These are phyloP conservation scores for Rosa hybrid DNA, from an alignment of 331 rosid species.

Conservation along the genomic window DNA sequence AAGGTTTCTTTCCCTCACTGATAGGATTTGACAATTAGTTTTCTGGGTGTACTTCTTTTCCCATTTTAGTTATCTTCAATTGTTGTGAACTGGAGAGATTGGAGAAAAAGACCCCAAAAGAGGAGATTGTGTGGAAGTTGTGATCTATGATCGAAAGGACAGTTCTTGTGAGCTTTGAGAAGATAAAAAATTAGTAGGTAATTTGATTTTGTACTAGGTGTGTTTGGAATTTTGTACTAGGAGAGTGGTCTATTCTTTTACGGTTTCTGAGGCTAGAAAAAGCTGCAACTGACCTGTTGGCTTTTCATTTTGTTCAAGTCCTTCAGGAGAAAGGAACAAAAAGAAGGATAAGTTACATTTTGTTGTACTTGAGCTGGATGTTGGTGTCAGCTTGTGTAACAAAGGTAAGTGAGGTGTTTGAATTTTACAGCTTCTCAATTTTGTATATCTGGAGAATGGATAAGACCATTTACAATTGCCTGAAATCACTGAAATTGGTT, in stretches of 20 bases:
- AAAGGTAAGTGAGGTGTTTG: slow-evolving; percentile 26
- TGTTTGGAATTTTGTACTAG: slow-evolving; percentile 1
- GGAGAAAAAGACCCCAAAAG: slow-evolving; percentile 17
- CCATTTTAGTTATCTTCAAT: slow-evolving; percentile 16
- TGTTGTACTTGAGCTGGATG: slow-evolving; percentile 23
- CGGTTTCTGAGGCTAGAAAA: slow-evolving; percentile 20
- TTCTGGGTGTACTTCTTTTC: slow-evolving; percentile 27
- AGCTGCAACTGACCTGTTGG: slow-evolving; percentile 20
- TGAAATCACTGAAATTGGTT: slow-evolving; percentile 15
- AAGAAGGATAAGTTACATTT: slow-evolving; percentile 12
- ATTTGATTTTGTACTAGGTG: slow-evolving; percentile 14
- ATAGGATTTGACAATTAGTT: slow-evolving; percentile 18
- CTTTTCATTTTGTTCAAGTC: slow-evolving; percentile 12
- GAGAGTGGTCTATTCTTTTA: slow-evolving; percentile 27
- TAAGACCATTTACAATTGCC: slow-evolving; percentile 11
- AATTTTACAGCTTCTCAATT: slow-evolving; percentile 18
- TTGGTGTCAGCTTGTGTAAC: slow-evolving; percentile 24
- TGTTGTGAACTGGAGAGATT: slow-evolving; percentile 32
- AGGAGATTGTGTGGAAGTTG: slow-evolving; percentile 22
- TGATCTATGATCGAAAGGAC: slow-evolving; percentile 27
- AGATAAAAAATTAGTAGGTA: slow-evolving; percentile 11
- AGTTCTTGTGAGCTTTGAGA: slow-evolving; percentile 6
- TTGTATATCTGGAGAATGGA: slow-evolving; percentile 4
- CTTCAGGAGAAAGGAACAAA: slow-evolving; percentile 15
- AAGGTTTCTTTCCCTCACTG: slow-evolving; percentile 29